Evolutionary conservation across 1,139 yeast genomes (phyloP).

Genomic region (Suhomyces kunorum): DNA sequence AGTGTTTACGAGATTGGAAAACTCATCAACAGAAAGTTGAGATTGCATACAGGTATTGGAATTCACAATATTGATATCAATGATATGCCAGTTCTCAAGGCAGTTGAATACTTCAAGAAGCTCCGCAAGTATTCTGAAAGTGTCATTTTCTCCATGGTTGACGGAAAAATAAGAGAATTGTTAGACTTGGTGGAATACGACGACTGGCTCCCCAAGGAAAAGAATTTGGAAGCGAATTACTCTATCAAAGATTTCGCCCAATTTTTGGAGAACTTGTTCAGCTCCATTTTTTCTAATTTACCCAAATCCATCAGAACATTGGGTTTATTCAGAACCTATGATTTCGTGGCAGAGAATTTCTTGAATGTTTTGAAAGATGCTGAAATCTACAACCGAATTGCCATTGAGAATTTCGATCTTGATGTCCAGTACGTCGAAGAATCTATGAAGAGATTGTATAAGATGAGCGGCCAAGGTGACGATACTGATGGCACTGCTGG

Average conservation of each 20-base stretch:
- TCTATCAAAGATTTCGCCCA: slow-evolving; percentile 85
- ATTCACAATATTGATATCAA: slow-evolving; percentile 39
- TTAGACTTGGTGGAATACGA: slow-evolving; percentile 85
- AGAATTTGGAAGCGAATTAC: slow-evolving; percentile 65
- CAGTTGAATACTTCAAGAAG: slow-evolving; percentile 53
- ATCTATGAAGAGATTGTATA: slow-evolving; percentile 38
- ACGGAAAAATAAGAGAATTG: slow-evolving; percentile 73
- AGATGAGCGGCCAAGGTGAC: slow-evolving; percentile 22
- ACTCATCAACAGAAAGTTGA: slow-evolving; percentile 41
- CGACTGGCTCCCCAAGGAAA: slow-evolving; percentile 58
- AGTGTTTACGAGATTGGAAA: slow-evolving; percentile 60
- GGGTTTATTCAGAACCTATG: slow-evolving; percentile 83
- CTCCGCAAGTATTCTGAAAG: slow-evolving; percentile 78
- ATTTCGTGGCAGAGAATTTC: slow-evolving; percentile 75
- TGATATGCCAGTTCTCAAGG: slow-evolving; percentile 42
- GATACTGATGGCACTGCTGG: slow-evolving; percentile 20
- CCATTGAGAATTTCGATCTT: slow-evolving; percentile 47
- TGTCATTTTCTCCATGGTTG: slow-evolving; percentile 78
- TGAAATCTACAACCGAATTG: slow-evolving; percentile 35
- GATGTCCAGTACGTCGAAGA: slow-evolving; percentile 45
- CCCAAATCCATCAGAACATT: slow-evolving; percentile 79
- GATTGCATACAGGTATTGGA: slow-evolving; percentile 58
- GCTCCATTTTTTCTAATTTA: slow-evolving; percentile 80
- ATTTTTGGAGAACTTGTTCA: slow-evolving; percentile 81
- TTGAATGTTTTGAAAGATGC: slow-evolving; percentile 59